Evolutionary conservation across 495 filamentous ascomycete genomes (phyloP), one percentile per base, ranked within the genome.

Genomic region (Penicillium bialowiezense): DNA sequence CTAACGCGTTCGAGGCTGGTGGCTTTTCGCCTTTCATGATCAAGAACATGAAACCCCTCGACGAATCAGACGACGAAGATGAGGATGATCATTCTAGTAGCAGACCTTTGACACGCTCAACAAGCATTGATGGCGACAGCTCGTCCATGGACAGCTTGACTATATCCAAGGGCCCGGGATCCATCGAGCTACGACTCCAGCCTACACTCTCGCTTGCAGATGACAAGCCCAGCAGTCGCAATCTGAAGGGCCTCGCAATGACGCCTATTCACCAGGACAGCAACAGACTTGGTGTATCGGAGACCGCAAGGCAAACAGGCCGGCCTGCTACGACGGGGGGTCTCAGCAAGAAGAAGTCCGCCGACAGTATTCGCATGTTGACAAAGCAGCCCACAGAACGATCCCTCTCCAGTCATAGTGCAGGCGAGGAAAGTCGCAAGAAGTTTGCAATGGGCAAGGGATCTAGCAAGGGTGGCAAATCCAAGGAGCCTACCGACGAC

Each of bases 21-120:
- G 81, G 83, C 14, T 84, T 85, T 63, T 90, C 87, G 21, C 89
- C 92, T 5, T 89, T 92, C 64, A 82, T 91, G 67, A 77, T 91
- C 56, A 93, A 88, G 64, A 82, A 92, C 38, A 85, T 86, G 58
- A 72, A 84, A 46, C 77, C 85, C 0, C 43, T 71, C 8, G 75
- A 77, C 40, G 72, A 64, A 3, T 80, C 77, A 0, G 84, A 86
- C 21, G 81, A 82, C n/a, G 64, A 58, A 13, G 80, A 83, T 10
- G 72, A 80, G 19, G 58, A 65, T 1, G 69, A 71, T 20, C 67
- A 59, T 10, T 63, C 65, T 3, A 53, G 62, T 12, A 63, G 62
- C 41, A 42, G 44, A 60, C 58, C 36, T 42, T 65, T 58, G 61
- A 46, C 55, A 9, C 51, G 46, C 8, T 57, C 59, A 6, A 64